Percentiles rank a stretch among this genome's conserved stretches.
Conservation (phyloP, 495 filamentous ascomycete genomes). For the Tuber indicum region DNA sequence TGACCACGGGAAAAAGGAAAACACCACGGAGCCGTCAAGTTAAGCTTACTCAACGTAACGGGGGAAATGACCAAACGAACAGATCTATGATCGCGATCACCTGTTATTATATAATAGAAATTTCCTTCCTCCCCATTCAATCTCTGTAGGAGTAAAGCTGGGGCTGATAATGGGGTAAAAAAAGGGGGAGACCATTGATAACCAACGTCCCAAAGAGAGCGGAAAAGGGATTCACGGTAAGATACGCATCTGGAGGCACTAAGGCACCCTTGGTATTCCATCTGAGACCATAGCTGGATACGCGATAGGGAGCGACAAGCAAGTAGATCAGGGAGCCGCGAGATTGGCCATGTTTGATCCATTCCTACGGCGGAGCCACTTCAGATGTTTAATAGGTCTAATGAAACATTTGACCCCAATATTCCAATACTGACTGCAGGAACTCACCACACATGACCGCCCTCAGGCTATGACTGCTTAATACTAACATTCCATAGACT, state of each 20-base stretch:
- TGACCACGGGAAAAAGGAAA: too few relatives aligned
- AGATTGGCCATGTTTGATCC: conserved; percentile 41
- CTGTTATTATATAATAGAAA: background rate
- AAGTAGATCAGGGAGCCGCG: too few relatives aligned
- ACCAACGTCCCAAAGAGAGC: background rate
- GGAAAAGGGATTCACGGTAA: background rate
- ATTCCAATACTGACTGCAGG: too few relatives aligned
- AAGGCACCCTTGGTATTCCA: too few relatives aligned
- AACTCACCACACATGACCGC: background rate
- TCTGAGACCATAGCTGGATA: too few relatives aligned
- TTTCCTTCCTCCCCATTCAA: background rate
- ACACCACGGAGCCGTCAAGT: background rate
- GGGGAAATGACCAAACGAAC: background rate
- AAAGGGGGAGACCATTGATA: background rate
- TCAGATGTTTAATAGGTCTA: conserved; percentile 35
- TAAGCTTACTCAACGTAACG: background rate
- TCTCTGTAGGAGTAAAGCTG: background rate
- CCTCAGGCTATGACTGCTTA: background rate
- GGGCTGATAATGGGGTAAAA: background rate
- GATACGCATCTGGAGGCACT: too few relatives aligned
- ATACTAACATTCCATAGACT: conserved; percentile 51
- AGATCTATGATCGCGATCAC: background rate
- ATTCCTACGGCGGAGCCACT: conserved; percentile 46
- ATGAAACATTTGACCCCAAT: background rate
- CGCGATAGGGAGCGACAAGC: too few relatives aligned